Base-by-base conservation (phyloP, 2,329 filamentous ascomycete genomes). In the Passalora sequoiae region DNA sequence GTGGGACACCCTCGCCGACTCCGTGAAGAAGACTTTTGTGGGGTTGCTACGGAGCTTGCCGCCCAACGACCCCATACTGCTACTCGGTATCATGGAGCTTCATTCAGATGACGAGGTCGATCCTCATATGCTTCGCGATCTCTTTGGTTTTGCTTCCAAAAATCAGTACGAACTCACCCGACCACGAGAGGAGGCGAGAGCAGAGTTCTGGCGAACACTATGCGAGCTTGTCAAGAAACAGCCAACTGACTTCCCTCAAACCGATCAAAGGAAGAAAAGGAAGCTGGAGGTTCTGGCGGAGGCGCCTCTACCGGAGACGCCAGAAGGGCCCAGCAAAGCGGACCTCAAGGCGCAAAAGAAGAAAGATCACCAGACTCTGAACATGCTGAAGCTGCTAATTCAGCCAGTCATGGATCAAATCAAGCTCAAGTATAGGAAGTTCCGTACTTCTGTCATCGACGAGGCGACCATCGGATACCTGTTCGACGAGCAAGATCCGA, bases 361-460 rank as follows among this genome's bases (percentile, higher is more conserved):
- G 66, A 79, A 80, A 50, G 94, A 98, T 60, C 82, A 87, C 37
- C 81, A 91, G 51, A 79, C 83, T 8, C 74, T 97, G 41, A 96
- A 97, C 62, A 72, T 84, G 46, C 72, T 98, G 53, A 98, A 97
- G 70, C 81, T 94, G 28, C 74, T 84, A 40, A 80, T 98, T 42
- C 89, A 96, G 65, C 88, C 87, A 2, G 87, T 97, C 55, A 96
- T 98, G 89, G 91, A 98, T 55, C 88, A 96, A 66, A 87, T 98
- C 61, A 92, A 94, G 64, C 75, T 76, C 49, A 89, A 85, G 62
- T 94, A 95, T 69, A 86, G 84, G 62, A 88, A 88, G 55, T 97
- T 97, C 68, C 78, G 89, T 48, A 80, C 81, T 43, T 83, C 87
- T 1, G 79, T 87, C 30, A 83, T 98, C 48, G 80, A 86, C 2